A percentile compares a stretch with the other conserved stretches of the same genome.
phyloP scores from a whole-genome alignment of 345 rosid species.

The Punica granatum region DNA sequence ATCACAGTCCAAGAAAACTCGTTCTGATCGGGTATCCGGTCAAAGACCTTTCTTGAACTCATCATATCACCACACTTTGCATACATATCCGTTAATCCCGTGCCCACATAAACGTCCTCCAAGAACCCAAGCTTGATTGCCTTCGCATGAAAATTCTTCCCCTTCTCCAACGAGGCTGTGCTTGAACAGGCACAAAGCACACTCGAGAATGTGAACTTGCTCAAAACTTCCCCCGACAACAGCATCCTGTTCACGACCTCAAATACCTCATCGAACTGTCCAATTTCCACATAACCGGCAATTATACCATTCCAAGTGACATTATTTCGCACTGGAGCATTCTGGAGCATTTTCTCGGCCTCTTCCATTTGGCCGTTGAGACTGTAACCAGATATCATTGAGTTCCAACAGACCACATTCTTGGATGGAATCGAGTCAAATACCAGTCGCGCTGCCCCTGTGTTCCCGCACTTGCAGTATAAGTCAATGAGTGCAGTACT shows the following conservation, averaged over 20 bases:
- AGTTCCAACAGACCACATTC: constrained; percentile 43
- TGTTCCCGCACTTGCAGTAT: constrained; percentile 43
- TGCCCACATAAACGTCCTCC: constrained; percentile 32
- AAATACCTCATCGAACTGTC: constrained; percentile 32
- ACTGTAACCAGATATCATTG: constrained; percentile 47
- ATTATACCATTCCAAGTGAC: constrained; percentile 44
- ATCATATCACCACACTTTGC: constrained; percentile 55
- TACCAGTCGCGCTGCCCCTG: constrained; percentile 27
- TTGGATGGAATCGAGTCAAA: constrained; percentile 28
- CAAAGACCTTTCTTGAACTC: constrained; percentile 31
- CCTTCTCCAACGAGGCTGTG: constrained; percentile 36
- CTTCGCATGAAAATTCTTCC: constrained; percentile 52
- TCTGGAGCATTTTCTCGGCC: constrained; percentile 36
- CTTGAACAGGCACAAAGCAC: constrained; percentile 42
- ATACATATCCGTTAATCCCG: constrained; percentile 54
- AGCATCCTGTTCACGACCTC: constrained; percentile 40
- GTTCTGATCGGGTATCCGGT: constrained; percentile 32
- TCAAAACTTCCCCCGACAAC: constrained; percentile 31
- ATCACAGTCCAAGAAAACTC: constrained; percentile 44
- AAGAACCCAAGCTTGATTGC: constrained; percentile 31
- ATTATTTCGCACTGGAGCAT: constrained; percentile 27
- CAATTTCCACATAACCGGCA: constrained; percentile 36
- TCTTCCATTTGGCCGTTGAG: constrained; percentile 38
- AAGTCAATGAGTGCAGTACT: constrained; percentile 40
- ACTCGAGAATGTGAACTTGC: constrained; percentile 38